phyloP scores from a whole-genome alignment of 1,284 basidiomycete genomes.

The Porphyrellus sp. region DNA sequence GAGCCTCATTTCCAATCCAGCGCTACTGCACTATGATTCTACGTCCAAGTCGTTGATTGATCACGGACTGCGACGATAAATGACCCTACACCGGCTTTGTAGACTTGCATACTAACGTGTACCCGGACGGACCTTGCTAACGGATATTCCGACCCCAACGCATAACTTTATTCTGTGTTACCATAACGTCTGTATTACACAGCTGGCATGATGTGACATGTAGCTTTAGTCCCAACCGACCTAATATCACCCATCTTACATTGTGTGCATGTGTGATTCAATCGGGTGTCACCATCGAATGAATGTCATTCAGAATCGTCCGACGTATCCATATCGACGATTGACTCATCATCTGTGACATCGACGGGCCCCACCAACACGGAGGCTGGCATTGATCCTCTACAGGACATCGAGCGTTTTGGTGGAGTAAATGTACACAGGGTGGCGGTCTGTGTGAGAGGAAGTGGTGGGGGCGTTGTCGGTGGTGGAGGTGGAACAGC shows the following conservation, averaged over 20 bases:
- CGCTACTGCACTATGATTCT: slow-evolving; percentile 29
- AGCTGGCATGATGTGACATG: slow-evolving; percentile 22
- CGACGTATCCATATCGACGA: slow-evolving; percentile 31
- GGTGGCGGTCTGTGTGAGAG: slow-evolving; percentile 12
- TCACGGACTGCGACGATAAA: slow-evolving; percentile 19
- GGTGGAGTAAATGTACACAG: slow-evolving; percentile 13
- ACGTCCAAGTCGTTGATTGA: slow-evolving; percentile 24
- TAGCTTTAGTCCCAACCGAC: slow-evolving; percentile 23
- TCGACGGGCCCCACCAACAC: neutral
- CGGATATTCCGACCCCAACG: slow-evolving; percentile 11
- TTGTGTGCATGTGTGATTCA: neutral
- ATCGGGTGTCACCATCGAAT: neutral
- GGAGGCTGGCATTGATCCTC: neutral
- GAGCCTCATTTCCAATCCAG: slow-evolving; percentile 32
- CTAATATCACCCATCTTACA: slow-evolving; percentile 5
- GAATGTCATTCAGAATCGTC: slow-evolving; percentile 26
- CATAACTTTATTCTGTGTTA: slow-evolving; percentile 7
- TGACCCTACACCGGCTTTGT: slow-evolving; percentile 7
- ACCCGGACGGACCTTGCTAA: slow-evolving; percentile 15
- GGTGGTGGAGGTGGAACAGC: slow-evolving; percentile 26
- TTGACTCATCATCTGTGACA: slow-evolving; percentile 8
- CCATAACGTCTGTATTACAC: slow-evolving; percentile 23
- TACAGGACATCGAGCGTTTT: neutral
- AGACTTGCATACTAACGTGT: slow-evolving; percentile 13
- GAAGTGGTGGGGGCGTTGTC: slow-evolving; percentile 28